Percentiles rank a stretch among this genome's conserved stretches.
Evolutionary conservation across 192 early-diverging fungal species (phyloP).

Genomic region (Linnemannia schmuckeri): DNA sequence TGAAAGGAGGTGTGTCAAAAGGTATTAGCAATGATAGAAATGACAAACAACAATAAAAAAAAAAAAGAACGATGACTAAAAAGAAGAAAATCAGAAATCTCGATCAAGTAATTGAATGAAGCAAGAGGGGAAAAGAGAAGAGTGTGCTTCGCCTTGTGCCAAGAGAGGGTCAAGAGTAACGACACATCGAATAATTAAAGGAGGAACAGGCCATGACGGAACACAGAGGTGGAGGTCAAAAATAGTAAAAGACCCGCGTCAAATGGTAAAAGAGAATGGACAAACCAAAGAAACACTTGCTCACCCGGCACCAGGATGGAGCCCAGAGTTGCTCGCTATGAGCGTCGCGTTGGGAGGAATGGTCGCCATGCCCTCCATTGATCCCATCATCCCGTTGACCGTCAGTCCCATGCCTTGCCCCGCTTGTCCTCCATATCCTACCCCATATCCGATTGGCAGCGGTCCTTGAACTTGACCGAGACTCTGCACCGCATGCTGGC

Average conservation of each 20-base stretch:
- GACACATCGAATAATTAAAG: too few species aligned
- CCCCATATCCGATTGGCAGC: background rate
- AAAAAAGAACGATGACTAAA: background rate
- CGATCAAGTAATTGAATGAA: background rate
- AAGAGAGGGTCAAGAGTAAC: too few species aligned
- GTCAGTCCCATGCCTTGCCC: background rate
- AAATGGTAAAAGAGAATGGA: too few species aligned
- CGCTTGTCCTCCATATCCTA: background rate
- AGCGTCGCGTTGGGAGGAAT: background rate
- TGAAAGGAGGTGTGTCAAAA: background rate
- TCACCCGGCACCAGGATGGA: background rate
- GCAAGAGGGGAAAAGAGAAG: background rate
- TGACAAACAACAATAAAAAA: background rate
- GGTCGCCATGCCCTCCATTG: background rate
- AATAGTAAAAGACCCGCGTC: too few species aligned
- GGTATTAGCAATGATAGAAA: background rate
- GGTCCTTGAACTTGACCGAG: background rate
- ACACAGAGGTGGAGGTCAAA: too few species aligned
- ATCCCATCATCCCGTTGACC: background rate
- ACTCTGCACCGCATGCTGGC: background rate
- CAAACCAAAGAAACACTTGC: background rate
- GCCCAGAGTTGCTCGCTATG: background rate
- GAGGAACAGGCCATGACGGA: too few species aligned
- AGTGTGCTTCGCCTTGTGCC: too few species aligned
- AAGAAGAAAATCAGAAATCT: background rate